Evolutionary conservation across 164 flowering plant genomes (phyloP).

Genomic region (Akebia trifoliata): DNA sequence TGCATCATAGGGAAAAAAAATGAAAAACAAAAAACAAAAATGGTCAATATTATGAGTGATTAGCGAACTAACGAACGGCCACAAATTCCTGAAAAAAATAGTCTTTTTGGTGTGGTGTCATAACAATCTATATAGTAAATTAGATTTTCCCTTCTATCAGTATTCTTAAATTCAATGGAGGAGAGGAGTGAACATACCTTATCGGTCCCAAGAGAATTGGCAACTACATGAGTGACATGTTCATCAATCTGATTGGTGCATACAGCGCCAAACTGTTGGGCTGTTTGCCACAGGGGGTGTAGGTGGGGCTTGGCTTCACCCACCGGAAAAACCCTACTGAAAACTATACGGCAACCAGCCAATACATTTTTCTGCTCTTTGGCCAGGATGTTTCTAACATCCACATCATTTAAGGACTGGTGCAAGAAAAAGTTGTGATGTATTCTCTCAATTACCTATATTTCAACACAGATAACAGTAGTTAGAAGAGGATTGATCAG

Average conservation of each 20-base stretch:
- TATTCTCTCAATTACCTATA: slow-evolving; percentile 87
- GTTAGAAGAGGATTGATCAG: not conserved
- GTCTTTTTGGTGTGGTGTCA: too few relatives aligned
- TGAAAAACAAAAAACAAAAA: too few relatives aligned
- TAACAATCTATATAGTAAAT: too few relatives aligned
- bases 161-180: too few relatives aligned
- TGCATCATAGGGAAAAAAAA: too few relatives aligned
- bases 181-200: slow-evolving; percentile 52
- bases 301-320: slow-evolving; percentile 87
- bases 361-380: slow-evolving; percentile 73
- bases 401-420: slow-evolving; percentile 57
- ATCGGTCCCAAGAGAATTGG: slow-evolving; percentile 87
- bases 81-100: too few relatives aligned
- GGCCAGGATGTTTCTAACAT: slow-evolving; percentile 84
- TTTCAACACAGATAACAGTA: not conserved
- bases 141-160: too few relatives aligned
- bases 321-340: slow-evolving; percentile 89
- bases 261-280: slow-evolving; percentile 95
- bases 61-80: too few relatives aligned
- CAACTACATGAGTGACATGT: slow-evolving; percentile 97
- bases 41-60: too few relatives aligned
- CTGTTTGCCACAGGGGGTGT: slow-evolving; percentile 90
- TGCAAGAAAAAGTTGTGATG: slow-evolving; percentile 74
- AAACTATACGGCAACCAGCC: slow-evolving; percentile 75
- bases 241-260: slow-evolving; percentile 90